Percentiles rank a stretch among this genome's conserved stretches.
Evolutionary conservation across 805 yeast species (phyloP).

Genomic region (Teunomyces tritomae): DNA sequence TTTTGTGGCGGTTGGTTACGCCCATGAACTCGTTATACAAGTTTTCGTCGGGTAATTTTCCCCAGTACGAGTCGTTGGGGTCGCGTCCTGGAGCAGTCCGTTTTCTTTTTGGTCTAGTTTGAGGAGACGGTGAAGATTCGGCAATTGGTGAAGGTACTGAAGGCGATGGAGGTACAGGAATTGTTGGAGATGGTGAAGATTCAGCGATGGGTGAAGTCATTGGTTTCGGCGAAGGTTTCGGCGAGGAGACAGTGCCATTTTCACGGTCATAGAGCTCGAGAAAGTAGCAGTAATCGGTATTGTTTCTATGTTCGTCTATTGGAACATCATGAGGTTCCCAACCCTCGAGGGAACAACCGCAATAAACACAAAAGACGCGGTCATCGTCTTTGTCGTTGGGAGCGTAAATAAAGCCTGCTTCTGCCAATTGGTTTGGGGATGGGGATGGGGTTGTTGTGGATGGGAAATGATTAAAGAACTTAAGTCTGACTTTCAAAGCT

Average conservation of each 20-base stretch:
- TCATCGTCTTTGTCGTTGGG: constrained; percentile 31
- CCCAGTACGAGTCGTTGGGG: constrained; percentile 23
- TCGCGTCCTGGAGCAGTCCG: constrained; percentile 7
- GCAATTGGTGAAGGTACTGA: neutral
- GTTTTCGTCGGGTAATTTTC: constrained; percentile 20
- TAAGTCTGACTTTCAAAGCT: constrained; percentile 5
- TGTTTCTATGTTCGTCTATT: constrained; percentile 47
- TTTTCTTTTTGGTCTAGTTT: neutral
- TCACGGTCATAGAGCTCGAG: neutral
- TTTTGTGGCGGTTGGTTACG: constrained; percentile 5
- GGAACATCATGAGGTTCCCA: constrained; percentile 73
- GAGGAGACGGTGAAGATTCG: neutral
- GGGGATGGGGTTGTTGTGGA: neutral
- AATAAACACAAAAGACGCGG: constrained; percentile 30
- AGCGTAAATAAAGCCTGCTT: constrained; percentile 44
- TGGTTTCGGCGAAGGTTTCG: neutral
- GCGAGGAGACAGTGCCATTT: neutral
- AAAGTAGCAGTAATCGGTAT: constrained; percentile 10
- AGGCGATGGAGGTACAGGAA: neutral
- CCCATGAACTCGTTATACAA: constrained; percentile 14
- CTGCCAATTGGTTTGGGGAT: constrained; percentile 26
- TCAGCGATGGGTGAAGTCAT: neutral
- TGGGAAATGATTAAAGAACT: constrained; percentile 8
- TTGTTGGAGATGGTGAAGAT: neutral
- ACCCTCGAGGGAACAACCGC: constrained; percentile 29